Evolutionary conservation across 257 asterid genomes (phyloP).

Genomic region (Rehmannia glutinosa): DNA sequence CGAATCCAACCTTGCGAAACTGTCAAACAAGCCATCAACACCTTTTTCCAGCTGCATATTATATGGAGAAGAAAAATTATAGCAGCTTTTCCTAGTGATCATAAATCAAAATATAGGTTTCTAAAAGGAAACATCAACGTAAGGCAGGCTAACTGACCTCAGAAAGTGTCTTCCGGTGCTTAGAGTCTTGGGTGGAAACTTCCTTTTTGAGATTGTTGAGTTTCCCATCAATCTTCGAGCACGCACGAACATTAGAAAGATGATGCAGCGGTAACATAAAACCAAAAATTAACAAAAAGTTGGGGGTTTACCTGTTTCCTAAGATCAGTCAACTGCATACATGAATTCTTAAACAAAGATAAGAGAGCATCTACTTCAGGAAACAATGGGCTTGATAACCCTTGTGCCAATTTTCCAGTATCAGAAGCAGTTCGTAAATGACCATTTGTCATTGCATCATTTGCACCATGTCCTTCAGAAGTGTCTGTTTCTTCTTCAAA

Average conservation of each 20-base stretch:
- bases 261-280: conserved; percentile 10
- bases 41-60: conserved; percentile 90
- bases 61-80: conserved; percentile 9
- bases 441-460: conserved; percentile 65
- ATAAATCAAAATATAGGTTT: conserved; percentile 7
- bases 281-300: background rate
- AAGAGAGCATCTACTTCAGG: conserved; percentile 92
- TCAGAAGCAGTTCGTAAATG: conserved; percentile 65
- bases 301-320: conserved; percentile 61
- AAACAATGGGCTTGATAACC: conserved; percentile 57
- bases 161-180: conserved; percentile 87
- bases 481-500: conserved; percentile 66
- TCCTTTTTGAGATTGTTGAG: conserved; percentile 76
- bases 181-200: conserved; percentile 81
- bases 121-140: background rate
- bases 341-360: conserved; percentile 81
- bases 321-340: conserved; percentile 79
- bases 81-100: conserved; percentile 5
- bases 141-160: conserved; percentile 49
- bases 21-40: conserved; percentile 92
- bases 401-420: conserved; percentile 56
- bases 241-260: conserved; percentile 25
- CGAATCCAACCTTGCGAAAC: conserved; percentile 92
- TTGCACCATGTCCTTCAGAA: conserved; percentile 63
- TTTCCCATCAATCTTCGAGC: conserved; percentile 77